Base-by-base conservation (phyloP, 345 rosid genomes). In the Iberis pinnata region DNA sequence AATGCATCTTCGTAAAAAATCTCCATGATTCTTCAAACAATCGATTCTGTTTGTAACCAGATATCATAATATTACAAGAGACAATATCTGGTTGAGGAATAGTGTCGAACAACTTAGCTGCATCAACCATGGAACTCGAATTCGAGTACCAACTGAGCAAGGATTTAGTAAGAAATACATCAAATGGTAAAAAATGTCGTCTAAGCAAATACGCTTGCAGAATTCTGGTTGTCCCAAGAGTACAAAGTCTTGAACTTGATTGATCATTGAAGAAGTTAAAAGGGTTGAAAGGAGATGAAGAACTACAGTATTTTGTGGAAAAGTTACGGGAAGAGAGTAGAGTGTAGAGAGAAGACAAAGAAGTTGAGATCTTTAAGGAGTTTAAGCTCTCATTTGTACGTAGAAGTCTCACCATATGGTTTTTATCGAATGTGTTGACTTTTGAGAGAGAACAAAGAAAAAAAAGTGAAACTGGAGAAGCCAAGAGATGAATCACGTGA, bases 1-100 rank as follows among this genome's bases (percentile, higher is more conserved):
- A 41, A 45, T 48, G 76, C 87, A 87, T 81, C 73, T 75, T 73
- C 31, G 74, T 32, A 18, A 78, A 84, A 9, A 61, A 63, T 19
- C 63, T 45, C 72, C 74, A 75, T 0, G 83, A 76, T 18, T 73
- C 72, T 45, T 63, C 60, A 49, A 70, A 84, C 39, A 67, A 26
- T 1, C 12, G 49, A 19, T 49, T 68, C 20, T 56, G 33, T 63
- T 70, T 79, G 47, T 56, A 81, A 29, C 89, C 81, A 1, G 84
- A 79, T 26, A 83, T 73, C 66, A 81, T 65, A 24, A 67, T 73
- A 38, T 83, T 87, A 83, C 89, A 87, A 18, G 87, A 79, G 49
- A 80, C 53, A 43, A 62, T 70, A 56, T 70, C 77, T 67, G 75
- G 70, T 12, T 72, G 58, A 70, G 85, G 71, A 68, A 74, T 78